Evolutionary conservation across 1,284 basidiomycete species (phyloP), one percentile per base, ranked within the genome.

Genomic region (Coniophora puteana): DNA sequence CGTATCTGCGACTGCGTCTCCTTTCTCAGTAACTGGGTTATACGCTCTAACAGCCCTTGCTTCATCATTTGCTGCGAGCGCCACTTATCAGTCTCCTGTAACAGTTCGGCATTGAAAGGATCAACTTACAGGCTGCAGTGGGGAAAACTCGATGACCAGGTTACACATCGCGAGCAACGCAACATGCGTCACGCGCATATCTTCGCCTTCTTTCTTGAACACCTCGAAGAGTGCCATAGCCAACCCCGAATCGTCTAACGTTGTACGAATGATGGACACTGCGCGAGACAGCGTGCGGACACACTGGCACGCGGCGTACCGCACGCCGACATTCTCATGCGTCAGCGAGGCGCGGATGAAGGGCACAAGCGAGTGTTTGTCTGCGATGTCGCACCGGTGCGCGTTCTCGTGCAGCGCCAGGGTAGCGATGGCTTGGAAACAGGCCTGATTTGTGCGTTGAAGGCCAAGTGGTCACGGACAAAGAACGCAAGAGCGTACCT

Each of bases 231-330:
- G 71, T 14, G 75, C 72, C 54, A 80, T 65, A 0, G 87, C 90
- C 6, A 93, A 67, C 1, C 87, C 89, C 20, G 78, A 80, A 54
- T 95, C 93, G 8, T 91, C 76, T 8, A 95, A 72, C 43, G 78
- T 90, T 25, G 91, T 94, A 18, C 89, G 70, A 30, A 93, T 65
- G 3, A 92, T 83, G 0, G 81, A 76, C 0, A 92, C 80, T 1
- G 82, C 81, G 16, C 93, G 76, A 33, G 80, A 80, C 25, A 95
- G 67, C 0, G 87, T 85, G n/a, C 92, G 72, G 2, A 89, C 74
- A 49, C 86, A 86, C 54, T 93, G 91, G 55, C 89, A 91, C 0
- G 89, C 86, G 0, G 88, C 86, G 34, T 88, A 89, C 5, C 91
- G 78, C 2, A 93, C 83, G 1, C 87, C 87, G 14, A 82, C 69